Evolutionary conservation across 225 moss, liverwort and hornwort species (phyloP), one percentile per base, ranked within the genome.

Genomic region (Antitrichia curtipendula): DNA sequence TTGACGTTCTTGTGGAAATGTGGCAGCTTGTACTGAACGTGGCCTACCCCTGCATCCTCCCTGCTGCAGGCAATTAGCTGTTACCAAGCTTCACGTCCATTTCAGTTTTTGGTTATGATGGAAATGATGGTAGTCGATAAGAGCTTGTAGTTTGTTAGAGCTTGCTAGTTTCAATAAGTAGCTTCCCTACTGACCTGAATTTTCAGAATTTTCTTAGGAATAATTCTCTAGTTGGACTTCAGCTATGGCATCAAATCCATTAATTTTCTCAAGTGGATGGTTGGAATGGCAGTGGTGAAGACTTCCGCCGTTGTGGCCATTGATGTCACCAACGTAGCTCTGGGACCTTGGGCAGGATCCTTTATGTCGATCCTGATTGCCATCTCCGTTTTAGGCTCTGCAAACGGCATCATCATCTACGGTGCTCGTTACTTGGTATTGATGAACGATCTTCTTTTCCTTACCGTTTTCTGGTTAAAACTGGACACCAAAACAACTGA

Each of bases 21-120:
- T 87, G 87, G 88, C 97, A 97, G 95, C 87, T 97, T 38, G 36
- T 91, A 76, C 85, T 96, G 66, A 97, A 97, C 89, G 57, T 95
- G 80, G 43, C 87, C 47, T 97, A 95, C 82, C 95, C 96, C 66
- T 92, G 92, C 84, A 91, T 96, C 74, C 93, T 97, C 83, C 96
- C 97, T 75, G 91, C 92, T 62, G 88, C 94, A 91, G 93, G 95
- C 90, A 94, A 93, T 91, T 79, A 80, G 76, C 45, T 81, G 14
- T 79, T 88, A 54, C 74, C 76, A 16, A 21, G 7, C 41, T 87
- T 40, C 27, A 16, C 28, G 24, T 64, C 54, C 21, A 41, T 69
- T 81, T 83, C 40, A 69, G n/a, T 82, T 36, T 74, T 36, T 74
- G 79, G 78, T 82, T 64, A 47, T 18, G 56, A 18, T 82, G 31